A percentile compares a stretch with the other conserved stretches of the same genome.
Conservation (phyloP, 768 basidiomycete species). For the Asterophora lycoperdoides region DNA sequence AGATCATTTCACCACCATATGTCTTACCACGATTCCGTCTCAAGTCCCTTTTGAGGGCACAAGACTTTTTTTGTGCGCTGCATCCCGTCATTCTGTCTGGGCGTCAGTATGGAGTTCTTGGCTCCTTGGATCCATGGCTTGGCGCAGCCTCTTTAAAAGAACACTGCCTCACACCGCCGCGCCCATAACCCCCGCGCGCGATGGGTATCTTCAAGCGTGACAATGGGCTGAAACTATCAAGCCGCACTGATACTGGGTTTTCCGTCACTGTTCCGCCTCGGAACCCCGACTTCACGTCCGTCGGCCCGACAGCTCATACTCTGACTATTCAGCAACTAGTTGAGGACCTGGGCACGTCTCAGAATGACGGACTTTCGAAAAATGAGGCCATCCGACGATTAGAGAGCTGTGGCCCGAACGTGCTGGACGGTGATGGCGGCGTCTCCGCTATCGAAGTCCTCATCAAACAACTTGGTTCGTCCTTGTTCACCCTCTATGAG, state of each 20-base stretch:
- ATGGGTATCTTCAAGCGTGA: conserved; percentile 14
- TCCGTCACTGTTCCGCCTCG: conserved; percentile 31
- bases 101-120: neutral
- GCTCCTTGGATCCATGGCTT: neutral
- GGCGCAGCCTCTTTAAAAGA: neutral
- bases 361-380: conserved; percentile 32
- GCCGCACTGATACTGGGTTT: conserved; percentile 29
- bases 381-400: conserved; percentile 32
- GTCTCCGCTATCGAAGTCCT: conserved; percentile 33
- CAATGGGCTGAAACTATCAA: conserved; percentile 21
- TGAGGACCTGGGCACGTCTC: conserved; percentile 29
- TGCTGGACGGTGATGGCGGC: conserved; percentile 30
- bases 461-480: conserved; percentile 31
- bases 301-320: conserved; percentile 31
- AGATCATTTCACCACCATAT: too few species aligned
- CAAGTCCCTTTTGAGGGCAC: too few species aligned
- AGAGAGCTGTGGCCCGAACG: conserved; percentile 29
- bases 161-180: neutral
- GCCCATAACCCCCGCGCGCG: neutral
- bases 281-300: conserved; percentile 27
- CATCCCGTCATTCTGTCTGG: too few species aligned
- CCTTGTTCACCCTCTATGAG: neutral
- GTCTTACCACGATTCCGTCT: too few species aligned
- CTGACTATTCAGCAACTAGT: conserved; percentile 24
- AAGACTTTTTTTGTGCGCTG: too few species aligned